phyloP scores from a whole-genome alignment of 352 stramenopile genomes.

The Globisporangium nagaii region DNA sequence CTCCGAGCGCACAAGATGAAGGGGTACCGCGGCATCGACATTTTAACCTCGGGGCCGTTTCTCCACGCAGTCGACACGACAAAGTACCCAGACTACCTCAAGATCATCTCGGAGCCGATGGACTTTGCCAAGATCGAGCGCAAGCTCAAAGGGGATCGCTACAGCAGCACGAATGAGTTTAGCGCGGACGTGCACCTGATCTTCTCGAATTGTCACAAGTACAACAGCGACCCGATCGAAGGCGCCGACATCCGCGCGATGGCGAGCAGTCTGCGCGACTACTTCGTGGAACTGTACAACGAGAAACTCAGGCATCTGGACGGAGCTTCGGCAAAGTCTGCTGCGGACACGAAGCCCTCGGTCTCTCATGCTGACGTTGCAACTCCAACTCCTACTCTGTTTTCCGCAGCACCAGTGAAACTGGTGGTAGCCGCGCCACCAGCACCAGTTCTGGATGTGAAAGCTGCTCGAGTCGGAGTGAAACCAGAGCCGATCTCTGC shows the following conservation, averaged over 20 bases:
- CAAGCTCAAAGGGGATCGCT: constrained; percentile 82
- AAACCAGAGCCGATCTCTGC: not conserved
- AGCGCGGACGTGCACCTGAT: constrained; percentile 83
- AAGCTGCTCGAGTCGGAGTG: not conserved
- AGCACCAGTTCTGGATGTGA: not conserved
- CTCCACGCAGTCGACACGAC: constrained; percentile 81
- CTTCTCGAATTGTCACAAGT: constrained; percentile 87
- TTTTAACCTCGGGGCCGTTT: constrained; percentile 74
- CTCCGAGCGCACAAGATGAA: constrained; percentile 84
- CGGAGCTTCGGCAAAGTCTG: constrained; percentile 13
- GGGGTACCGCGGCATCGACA: constrained; percentile 74
- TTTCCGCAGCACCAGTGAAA: not conserved
- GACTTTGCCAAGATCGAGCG: constrained; percentile 86
- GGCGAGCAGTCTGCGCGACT: constrained; percentile 73
- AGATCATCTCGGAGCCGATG: constrained; percentile 78
- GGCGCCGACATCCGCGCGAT: constrained; percentile 84
- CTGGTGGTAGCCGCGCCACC: not conserved
- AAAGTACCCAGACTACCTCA: constrained; percentile 81
- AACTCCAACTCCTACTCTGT: not conserved
- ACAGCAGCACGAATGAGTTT: constrained; percentile 72
- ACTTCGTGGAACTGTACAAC: constrained; percentile 76
- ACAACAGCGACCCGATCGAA: constrained; percentile 84
- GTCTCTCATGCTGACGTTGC: not conserved
- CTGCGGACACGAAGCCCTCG: not conserved
- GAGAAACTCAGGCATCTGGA: constrained; percentile 45